Base-by-base conservation (phyloP, 495 filamentous ascomycete genomes). In the Trichoderma erinaceum region DNA sequence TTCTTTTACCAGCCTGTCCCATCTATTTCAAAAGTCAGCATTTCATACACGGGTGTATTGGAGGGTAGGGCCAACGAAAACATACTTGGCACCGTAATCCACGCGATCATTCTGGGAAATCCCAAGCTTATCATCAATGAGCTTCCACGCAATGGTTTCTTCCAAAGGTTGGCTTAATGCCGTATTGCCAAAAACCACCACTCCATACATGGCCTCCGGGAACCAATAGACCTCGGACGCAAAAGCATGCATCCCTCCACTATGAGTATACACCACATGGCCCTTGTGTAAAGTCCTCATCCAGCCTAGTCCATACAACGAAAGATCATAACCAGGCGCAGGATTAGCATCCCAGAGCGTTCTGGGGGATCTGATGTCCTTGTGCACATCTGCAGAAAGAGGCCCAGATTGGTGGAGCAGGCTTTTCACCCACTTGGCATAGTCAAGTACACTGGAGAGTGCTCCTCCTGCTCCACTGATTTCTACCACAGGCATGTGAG, bases 361-460 rank as follows among this genome's bases (percentile, higher is more conserved):
- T 13, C 80, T 76, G 0, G 80, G 78, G 10, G 68, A 68, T n/a
- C 74, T 74, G 13, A 86, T 50, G 7, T 74, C 73, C 32, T 73
- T 73, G 58, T 83, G 78, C 1, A 74, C 80, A 41, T 74, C 72
- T 67, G 63, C 65, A 18, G 76, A 73, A 5, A 81, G 65, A 1
- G 80, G 79, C 2, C 70, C 70, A 1, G 71, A 68, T 48, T 73
- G 69, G 15, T 64, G 46, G 10, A 79, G 64, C 41, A 76, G 61
- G 13, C 73, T 75, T 12, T 74, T 73, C 4, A 85, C 50, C 83
- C 84, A 88, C 18, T 75, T 78, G 0, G 80, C 73, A 63, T 86
- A 88, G 65, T 87, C 85, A 2, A 78, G 69, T 4, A 85, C 85
- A 29, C 73, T 84, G 21, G 80, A 82, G 21, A 86, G 78, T 2